Evolutionary conservation across 2,329 filamentous ascomycete genomes (phyloP).

Genomic region (Colletotrichum sp.): DNA sequence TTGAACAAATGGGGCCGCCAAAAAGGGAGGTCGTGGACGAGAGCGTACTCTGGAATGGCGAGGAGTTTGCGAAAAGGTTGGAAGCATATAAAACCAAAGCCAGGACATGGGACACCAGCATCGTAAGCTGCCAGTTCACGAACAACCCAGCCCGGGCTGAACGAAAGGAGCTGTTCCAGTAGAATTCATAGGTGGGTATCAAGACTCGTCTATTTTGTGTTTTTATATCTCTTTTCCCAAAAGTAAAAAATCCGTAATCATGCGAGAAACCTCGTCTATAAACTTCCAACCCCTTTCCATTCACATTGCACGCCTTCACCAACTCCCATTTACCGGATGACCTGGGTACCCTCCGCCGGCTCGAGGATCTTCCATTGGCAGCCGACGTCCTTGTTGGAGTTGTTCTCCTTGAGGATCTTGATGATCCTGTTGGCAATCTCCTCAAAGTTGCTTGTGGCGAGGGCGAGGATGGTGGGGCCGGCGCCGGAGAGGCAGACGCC

Average conservation of each 20-base stretch:
- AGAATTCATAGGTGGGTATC: not conserved
- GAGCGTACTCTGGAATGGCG: conserved; percentile 2
- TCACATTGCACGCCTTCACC: not conserved
- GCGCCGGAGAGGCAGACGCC: conserved; percentile 96
- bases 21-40: not conserved
- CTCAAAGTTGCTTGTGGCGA: conserved; percentile 90
- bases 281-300: not conserved
- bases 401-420: conserved; percentile 68
- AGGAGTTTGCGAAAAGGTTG: not conserved
- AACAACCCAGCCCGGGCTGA: not conserved
- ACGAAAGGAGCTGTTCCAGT: not conserved
- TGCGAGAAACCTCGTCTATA: not conserved
- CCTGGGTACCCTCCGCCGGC: conserved; percentile 75
- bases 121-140: not conserved
- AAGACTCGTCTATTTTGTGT: not conserved
- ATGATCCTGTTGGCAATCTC: conserved; percentile 84
- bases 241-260: not conserved
- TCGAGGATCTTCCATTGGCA: conserved; percentile 90
- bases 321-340: conserved; percentile 32
- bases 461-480: conserved; percentile 90
- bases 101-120: not conserved
- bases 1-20: conserved; percentile 8
- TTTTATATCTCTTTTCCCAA: not conserved
- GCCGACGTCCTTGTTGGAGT: conserved; percentile 66
- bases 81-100: not conserved